These are phyloP conservation scores for Aspergillus chevalieri DNA, from an alignment of 2,329 filamentous ascomycete species.

Conservation along the genomic window DNA sequence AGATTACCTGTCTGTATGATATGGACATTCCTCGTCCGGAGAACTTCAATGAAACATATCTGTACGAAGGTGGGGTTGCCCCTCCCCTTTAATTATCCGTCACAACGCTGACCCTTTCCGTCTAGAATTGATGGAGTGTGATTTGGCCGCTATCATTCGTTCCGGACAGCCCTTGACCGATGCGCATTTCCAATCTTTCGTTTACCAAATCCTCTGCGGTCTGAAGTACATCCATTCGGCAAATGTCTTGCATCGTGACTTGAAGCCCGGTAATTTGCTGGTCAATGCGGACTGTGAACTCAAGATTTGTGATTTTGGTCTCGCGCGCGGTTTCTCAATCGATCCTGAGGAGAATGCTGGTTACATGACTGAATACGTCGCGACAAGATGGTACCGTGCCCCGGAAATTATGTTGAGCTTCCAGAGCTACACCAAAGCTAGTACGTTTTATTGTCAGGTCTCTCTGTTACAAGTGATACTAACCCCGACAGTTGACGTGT, in stretches of 20 bases:
- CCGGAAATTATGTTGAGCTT: constrained; percentile 99
- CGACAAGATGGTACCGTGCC: constrained; percentile 96
- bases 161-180: constrained; percentile 96
- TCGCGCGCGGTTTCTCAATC: constrained; percentile 92
- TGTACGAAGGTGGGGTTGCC: constrained; percentile 78
- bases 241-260: constrained; percentile 91
- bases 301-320: constrained; percentile 97
- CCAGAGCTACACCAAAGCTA: constrained; percentile 99
- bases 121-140: constrained; percentile 96
- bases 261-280: constrained; percentile 94
- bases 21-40: constrained; percentile 98
- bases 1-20: constrained; percentile 99
- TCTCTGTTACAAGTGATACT: constrained; percentile 5
- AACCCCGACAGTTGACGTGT: constrained; percentile 73
- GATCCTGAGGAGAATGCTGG: constrained; percentile 97
- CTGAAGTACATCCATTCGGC: constrained; percentile 99
- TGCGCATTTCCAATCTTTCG: constrained; percentile 98
- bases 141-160: constrained; percentile 93
- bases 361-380: constrained; percentile 99
- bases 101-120: constrained; percentile 4
- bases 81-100: neutral
- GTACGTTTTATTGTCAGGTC: constrained; percentile 54
- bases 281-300: constrained; percentile 99
- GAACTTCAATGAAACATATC: constrained; percentile 98
- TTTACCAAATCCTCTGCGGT: constrained; percentile 98